Evolutionary conservation across 495 filamentous ascomycete species (phyloP), one percentile per base, ranked within the genome.

Genomic region (Lasiosphaeris hirsuta): DNA sequence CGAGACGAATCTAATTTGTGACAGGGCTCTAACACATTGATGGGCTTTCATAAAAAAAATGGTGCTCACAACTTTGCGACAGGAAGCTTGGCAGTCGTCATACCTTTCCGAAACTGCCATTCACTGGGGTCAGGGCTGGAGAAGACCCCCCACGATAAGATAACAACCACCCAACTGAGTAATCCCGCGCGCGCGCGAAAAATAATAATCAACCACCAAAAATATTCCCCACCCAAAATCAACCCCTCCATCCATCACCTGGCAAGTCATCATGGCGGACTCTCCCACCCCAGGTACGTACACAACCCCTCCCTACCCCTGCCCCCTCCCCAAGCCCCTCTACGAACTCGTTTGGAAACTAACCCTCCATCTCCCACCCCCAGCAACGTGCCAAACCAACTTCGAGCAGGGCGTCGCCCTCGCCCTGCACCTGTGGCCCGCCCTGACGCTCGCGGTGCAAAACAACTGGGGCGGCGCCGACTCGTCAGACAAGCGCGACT

Each of bases 381-480:
- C 65, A 90, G 88, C 78, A 88, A 91, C 72, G 86, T 90, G 71
- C 57, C 76, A 83, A 67, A 50, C 68, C 42, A 84, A 84, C 65
- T 90, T 94, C 75, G 91, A 95, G 63, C 84, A 91, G 63, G 89
- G 82, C 60, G 85, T 96, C 58, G 88, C 90, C 52, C 84, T 93
- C 58, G 72, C 84, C 17, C 81, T 96, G 44, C 80, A 90, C 80
- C 78, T 83, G 68, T 98, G 95, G 94, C 84, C 86, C 4, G 86
- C 89, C 5, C 86, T 98, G 40, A 87, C 84, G 34, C 85, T 96
- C 54, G 92, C 94, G 47, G 88, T 96, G n/a, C 81, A 85, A 63
- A 89, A 88, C 64, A 77, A 84, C 67, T 96, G 90, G 88, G 94
- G 94, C 67, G 94, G 94, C 0, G 81, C 89, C n/a, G 86, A 90